Evolutionary conservation across 176 grass and related monocot genomes (phyloP), one percentile per base, ranked within the genome.

Genomic region (Zoysia japonica): DNA sequence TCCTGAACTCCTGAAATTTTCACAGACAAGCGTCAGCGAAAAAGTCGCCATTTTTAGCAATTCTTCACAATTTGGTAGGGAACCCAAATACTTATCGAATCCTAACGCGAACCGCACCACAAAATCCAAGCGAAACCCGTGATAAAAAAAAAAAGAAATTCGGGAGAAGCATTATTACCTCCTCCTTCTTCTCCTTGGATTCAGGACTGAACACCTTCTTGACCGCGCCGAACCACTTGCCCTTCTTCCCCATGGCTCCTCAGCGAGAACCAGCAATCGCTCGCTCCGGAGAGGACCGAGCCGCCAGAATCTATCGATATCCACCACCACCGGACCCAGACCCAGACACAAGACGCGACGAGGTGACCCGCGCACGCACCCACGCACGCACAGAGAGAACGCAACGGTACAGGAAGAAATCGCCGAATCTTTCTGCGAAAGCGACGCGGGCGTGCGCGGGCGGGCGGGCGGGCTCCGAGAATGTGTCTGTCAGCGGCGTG

Each of bases 191-290:
- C 76, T 90, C 88, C 84, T 99, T 99, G 35, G 96, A 99, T 78
- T 99, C 90, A 19, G 92, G 96, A 65, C 96, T 95, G 88, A 99
- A 99, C 28, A 99, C 96, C 88, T 89, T 99, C 82, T 99, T 99
- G 84, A 99, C 96, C 68, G 88, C 96, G 40, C 96, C 86, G 57
- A 99, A 93, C 96, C 96, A 99, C 88, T 99, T 99, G 19, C 84
- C 92, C 83, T 92, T 99, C 92, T 93, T 99, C 75, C 96, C 96
- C 96, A 99, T 99, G 77, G 70, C 65, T 78, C 67, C 57, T 77
- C 37, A 45, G 47, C 65, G n/a, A 79, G 10, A 62, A 81, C 17
- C 47, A 78, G 56, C 28, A 28, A 28, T 28, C 28, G 28, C 28
- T 61, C 84, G 48, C 71, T 47, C 76, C 65, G 82, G 72, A 62